Evolutionary conservation across 768 basidiomycete genomes (phyloP), one percentile per base, ranked within the genome.

Genomic region (Suillus fuscotomentosus): DNA sequence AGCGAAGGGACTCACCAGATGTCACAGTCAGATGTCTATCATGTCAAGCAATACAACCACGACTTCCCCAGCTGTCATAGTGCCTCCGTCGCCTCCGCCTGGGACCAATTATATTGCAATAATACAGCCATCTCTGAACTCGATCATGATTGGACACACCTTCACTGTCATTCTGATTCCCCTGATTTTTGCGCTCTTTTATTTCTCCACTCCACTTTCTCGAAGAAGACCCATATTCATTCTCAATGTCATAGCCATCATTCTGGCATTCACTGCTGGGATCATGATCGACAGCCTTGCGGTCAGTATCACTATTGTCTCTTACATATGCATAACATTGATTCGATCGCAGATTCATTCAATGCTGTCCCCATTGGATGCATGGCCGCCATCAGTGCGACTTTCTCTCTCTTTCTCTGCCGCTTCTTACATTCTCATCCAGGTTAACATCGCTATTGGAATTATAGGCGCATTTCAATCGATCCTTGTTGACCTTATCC

Each of bases 401-500:
- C 11, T 6, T 53, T 54, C 34, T 31, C 0, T n/a, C 4, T 36
- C 20, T 54, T 13, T 36, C 11, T 13, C 11, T 13, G 20, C 53
- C 6, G 53, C 10, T 34, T 13, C 53, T 54, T 51, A 64, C 36
- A 43, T 66, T 15, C 64, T 66, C 10, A 55, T 72, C 7, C 62
- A 63, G 10, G 65, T 66, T n/a, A 56, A 62, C 3, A 48, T 72
- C 10, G 69, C 71, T 5, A 67, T 68, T 5, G 70, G 68, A 62
- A 68, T 71, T 9, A 48, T 65, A 0, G 51, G 79, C 51, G 63
- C 69, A 15, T 67, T 73, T 8, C 65, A 73, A 54, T 71, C 75
- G 1, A 78, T 79, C 20, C 59, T 78, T n/a, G 53, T 54, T 36
- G 80, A 81, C 64, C 74, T 71, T 14, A 75, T 81, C 45, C 75